Evolutionary conservation across 805 yeast species (phyloP).

Genomic region (Starmera pachycereana): DNA sequence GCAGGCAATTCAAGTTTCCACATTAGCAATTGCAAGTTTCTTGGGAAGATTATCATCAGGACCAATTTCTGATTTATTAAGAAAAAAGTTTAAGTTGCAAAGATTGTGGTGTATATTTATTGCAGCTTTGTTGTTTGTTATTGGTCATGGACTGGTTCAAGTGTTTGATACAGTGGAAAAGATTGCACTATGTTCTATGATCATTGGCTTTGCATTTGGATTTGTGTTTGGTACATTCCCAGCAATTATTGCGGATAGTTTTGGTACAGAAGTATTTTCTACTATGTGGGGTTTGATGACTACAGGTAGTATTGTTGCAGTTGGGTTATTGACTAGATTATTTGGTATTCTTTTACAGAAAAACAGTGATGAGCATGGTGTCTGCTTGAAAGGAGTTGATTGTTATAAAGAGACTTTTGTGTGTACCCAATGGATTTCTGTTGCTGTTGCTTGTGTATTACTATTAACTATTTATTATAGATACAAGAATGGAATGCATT

Average conservation of each 20-base stretch:
- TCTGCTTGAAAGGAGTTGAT: constrained; percentile 31
- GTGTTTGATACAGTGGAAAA: constrained; percentile 27
- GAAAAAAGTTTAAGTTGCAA: constrained; percentile 41
- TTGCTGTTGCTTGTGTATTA: constrained; percentile 11
- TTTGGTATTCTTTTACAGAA: constrained; percentile 46
- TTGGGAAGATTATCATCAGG: constrained; percentile 59
- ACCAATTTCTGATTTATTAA: constrained; percentile 49
- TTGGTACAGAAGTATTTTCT: constrained; percentile 58
- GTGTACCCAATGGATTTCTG: constrained; percentile 16
- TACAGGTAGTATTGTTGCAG: constrained; percentile 53
- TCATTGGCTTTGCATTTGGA: constrained; percentile 62
- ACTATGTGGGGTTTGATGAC: constrained; percentile 71
- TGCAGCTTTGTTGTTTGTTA: constrained; percentile 26
- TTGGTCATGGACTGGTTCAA: constrained; percentile 27
- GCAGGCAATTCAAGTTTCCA: constrained; percentile 65
- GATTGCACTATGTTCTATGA: constrained; percentile 38
- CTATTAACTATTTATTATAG: constrained; percentile 13
- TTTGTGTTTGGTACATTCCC: constrained; percentile 67
- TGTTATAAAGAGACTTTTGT: constrained; percentile 39
- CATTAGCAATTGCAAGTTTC: constrained; percentile 55
- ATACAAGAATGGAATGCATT: not conserved
- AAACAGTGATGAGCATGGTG: constrained; percentile 29
- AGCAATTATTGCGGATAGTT: constrained; percentile 61
- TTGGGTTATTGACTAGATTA: constrained; percentile 41
- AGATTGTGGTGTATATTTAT: constrained; percentile 54